These are phyloP conservation scores for Tetrapisispora phaffii DNA, from an alignment of 805 yeast species.

Conservation along the genomic window DNA sequence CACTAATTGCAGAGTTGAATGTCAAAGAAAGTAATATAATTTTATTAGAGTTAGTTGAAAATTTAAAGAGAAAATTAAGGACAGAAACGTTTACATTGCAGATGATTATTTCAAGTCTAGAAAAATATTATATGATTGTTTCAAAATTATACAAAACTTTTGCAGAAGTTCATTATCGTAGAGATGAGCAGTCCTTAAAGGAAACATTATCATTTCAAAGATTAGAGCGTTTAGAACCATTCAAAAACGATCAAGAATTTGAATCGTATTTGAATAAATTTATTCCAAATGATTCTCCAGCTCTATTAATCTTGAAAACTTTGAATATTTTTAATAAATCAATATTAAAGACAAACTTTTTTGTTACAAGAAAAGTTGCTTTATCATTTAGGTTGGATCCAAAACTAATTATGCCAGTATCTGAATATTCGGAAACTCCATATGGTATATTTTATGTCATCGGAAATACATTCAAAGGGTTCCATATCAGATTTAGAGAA, in stretches of 20 bases:
- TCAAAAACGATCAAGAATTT: constrained; percentile 66
- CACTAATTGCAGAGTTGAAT: constrained; percentile 56
- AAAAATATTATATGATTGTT: constrained; percentile 58
- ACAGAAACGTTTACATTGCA: constrained; percentile 87
- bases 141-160: constrained; percentile 81
- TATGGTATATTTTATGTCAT: constrained; percentile 92
- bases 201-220: constrained; percentile 83
- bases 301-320: constrained; percentile 69
- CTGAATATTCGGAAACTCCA: constrained; percentile 88
- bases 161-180: constrained; percentile 81
- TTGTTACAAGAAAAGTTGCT: constrained; percentile 89
- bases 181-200: constrained; percentile 39
- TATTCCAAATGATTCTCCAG: constrained; percentile 69
- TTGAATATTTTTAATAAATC: constrained; percentile 76
- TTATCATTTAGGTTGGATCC: constrained; percentile 88
- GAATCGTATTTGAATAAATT: constrained; percentile 53
- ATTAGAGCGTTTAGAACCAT: constrained; percentile 65
- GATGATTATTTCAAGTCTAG: constrained; percentile 68
- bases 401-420: constrained; percentile 58
- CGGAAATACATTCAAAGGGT: constrained; percentile 94
- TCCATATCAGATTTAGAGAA: constrained; percentile 93
- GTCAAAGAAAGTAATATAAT: constrained; percentile 51
- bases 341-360: constrained; percentile 87
- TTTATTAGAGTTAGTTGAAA: constrained; percentile 58
- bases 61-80: constrained; percentile 80